Percentiles rank a stretch among this genome's conserved stretches.
Conservation (phyloP, 208 protist species). For the Acanthamoeba pearcei region DNA sequence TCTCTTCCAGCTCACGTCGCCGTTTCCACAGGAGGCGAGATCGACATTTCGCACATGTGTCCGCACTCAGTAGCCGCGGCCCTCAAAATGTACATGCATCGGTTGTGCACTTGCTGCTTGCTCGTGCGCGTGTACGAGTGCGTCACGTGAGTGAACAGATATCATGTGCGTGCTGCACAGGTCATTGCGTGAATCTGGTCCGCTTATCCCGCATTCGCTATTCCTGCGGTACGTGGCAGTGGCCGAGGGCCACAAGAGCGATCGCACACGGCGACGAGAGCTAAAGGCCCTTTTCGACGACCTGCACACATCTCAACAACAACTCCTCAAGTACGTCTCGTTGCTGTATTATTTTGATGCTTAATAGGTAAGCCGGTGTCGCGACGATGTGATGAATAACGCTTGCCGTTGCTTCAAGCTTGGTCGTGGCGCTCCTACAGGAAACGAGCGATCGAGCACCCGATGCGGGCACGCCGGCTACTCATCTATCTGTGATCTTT, state of each 20-base stretch:
- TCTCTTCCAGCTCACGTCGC: background rate
- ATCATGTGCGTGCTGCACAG: background rate
- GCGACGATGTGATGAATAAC: no score
- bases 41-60: background rate
- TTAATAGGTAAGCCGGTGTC: no score
- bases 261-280: background rate
- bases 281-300: background rate
- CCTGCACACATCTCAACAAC: background rate
- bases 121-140: background rate
- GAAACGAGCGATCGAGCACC: background rate
- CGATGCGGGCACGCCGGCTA: background rate
- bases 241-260: constrained; percentile 41
- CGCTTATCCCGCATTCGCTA: background rate
- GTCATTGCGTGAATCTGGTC: background rate
- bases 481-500: background rate
- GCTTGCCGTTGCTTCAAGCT: background rate
- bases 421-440: background rate
- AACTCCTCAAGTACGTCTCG: background rate
- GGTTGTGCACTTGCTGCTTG: background rate
- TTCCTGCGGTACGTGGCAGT: constrained; percentile 32
- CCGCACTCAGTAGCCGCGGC: background rate
- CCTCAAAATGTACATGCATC: background rate
- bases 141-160: background rate
- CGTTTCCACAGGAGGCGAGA: background rate
- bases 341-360: background rate